phyloP scores from a whole-genome alignment of 768 basidiomycete genomes.

The Megacollybia marginata region DNA sequence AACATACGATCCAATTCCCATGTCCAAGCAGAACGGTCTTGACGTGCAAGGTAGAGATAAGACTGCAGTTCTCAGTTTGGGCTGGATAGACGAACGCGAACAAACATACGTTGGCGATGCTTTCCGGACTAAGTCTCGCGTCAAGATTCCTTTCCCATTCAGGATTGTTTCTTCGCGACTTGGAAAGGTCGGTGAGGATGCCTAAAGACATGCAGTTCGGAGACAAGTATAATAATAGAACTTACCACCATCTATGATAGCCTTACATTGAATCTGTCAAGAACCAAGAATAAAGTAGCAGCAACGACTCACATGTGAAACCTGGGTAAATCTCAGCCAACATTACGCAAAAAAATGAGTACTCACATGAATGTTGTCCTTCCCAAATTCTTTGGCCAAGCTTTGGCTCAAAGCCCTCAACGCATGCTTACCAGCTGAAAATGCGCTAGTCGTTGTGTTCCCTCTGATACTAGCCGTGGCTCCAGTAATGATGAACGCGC shows the following conservation, averaged over 20 bases:
- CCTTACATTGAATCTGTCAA: slow-evolving; percentile 24
- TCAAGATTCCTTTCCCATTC: slow-evolving; percentile 39
- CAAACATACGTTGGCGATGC: slow-evolving; percentile 45
- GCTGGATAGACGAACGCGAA: background rate
- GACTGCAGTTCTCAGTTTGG: background rate
- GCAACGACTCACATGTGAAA: slow-evolving; percentile 51
- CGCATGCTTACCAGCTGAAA: slow-evolving; percentile 60
- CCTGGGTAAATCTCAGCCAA: slow-evolving; percentile 22
- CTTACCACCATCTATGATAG: slow-evolving; percentile 62
- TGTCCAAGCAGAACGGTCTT: slow-evolving; percentile 67
- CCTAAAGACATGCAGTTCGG: background rate
- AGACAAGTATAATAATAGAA: background rate
- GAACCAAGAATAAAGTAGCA: background rate
- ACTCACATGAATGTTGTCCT: slow-evolving; percentile 63
- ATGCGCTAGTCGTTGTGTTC: slow-evolving; percentile 50
- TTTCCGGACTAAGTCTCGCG: slow-evolving; percentile 49
- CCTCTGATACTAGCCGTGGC: slow-evolving; percentile 63
- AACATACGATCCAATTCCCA: slow-evolving; percentile 70
- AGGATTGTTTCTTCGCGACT: slow-evolving; percentile 18
- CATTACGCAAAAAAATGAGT: background rate
- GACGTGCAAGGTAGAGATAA: slow-evolving; percentile 42
- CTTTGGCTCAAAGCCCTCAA: slow-evolving; percentile 60
- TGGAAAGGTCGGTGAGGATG: slow-evolving; percentile 33
- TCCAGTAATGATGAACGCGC: slow-evolving; percentile 64
- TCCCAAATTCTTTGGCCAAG: slow-evolving; percentile 66